Conservation (phyloP, 768 basidiomycete species). For the Xerocomus spinulosus region DNA sequence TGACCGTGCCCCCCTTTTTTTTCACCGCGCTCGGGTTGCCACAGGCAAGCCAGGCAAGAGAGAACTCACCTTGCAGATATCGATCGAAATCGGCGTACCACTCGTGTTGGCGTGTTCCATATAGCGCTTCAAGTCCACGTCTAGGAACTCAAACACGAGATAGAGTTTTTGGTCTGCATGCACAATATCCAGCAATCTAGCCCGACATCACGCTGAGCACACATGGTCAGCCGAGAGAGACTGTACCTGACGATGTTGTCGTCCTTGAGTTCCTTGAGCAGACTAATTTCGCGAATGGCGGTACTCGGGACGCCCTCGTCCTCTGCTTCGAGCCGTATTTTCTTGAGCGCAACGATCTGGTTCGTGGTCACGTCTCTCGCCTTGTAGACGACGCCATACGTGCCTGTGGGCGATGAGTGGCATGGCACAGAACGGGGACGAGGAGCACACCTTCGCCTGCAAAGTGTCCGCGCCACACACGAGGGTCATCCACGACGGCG, state of each 20-base stretch:
- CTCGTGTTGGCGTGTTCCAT: conserved; percentile 83
- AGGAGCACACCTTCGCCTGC: conserved; percentile 41
- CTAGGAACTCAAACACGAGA: conserved; percentile 96
- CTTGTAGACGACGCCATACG: conserved; percentile 98
- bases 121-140: conserved; percentile 94
- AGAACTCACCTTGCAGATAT: conserved; percentile 72
- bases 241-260: conserved; percentile 88
- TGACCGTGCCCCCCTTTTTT: conserved; percentile 1
- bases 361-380: conserved; percentile 78
- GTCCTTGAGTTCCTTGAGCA: conserved; percentile 94
- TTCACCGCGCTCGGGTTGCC: conserved; percentile 22
- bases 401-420: conserved; percentile 51
- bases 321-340: conserved; percentile 96
- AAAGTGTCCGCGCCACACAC: conserved; percentile 16
- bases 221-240: not conserved
- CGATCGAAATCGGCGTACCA: conserved; percentile 65
- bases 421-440: not conserved
- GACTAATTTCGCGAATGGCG: conserved; percentile 95
- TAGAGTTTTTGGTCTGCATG: conserved; percentile 97
- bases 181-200: conserved; percentile 90
- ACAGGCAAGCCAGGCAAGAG: not conserved
- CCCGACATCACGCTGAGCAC: conserved; percentile 7
- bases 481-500: conserved; percentile 9
- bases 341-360: conserved; percentile 93
- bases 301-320: conserved; percentile 99